Evolutionary conservation across 1,284 basidiomycete species (phyloP).

Genomic region (Cutaneotrichosporon curvatum): DNA sequence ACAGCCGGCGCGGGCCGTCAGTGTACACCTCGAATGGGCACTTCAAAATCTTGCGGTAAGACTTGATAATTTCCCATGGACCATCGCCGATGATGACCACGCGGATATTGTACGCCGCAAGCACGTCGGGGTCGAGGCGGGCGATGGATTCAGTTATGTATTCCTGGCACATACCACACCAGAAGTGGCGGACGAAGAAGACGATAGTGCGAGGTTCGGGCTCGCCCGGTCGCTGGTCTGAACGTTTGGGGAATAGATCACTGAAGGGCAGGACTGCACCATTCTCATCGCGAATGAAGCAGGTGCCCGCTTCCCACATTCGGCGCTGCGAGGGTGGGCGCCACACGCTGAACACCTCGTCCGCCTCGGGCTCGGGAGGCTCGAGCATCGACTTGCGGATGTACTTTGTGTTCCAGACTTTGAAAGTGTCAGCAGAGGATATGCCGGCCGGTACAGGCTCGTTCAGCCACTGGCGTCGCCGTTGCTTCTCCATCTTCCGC

Average conservation of each 20-base stretch:
- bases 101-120: conserved; percentile 33
- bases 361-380: conserved; percentile 9
- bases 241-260: conserved; percentile 27
- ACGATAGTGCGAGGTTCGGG: conserved; percentile 24
- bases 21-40: conserved; percentile 45
- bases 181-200: conserved; percentile 43
- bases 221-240: not conserved
- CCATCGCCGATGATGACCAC: conserved; percentile 41
- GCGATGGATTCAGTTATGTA: conserved; percentile 39
- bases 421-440: too few species aligned
- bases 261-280: conserved; percentile 34
- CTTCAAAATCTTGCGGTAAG: conserved; percentile 40
- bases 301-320: conserved; percentile 36
- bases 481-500: conserved; percentile 2
- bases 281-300: conserved; percentile 33
- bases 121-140: conserved; percentile 31
- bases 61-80: conserved; percentile 43
- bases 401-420: not conserved
- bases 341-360: conserved; percentile 27
- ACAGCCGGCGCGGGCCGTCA: conserved; percentile 32
- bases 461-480: not conserved
- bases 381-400: conserved; percentile 4
- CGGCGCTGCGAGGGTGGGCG: conserved; percentile 25
- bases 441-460: not conserved
- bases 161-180: conserved; percentile 46